Conservation (phyloP, 345 rosid genomes). For the Melaleuca quinquenervia region DNA sequence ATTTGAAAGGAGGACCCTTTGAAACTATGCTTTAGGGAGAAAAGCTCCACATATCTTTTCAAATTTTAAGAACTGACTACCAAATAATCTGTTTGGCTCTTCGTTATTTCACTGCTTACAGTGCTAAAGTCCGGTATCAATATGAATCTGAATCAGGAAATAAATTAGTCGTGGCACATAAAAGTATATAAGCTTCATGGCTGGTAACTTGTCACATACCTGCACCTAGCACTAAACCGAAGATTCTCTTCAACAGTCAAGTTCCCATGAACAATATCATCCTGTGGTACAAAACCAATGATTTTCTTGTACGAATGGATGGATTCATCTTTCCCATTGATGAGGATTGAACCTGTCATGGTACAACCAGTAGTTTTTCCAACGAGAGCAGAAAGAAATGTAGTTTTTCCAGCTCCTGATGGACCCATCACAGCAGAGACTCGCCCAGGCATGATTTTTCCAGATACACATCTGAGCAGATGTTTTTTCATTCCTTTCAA, state of each 20-base stretch:
- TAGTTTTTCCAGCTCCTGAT: constrained; percentile 92
- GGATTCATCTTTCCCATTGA: constrained; percentile 68
- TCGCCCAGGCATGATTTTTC: constrained; percentile 83
- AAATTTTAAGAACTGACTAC: background rate
- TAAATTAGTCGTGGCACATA: background rate
- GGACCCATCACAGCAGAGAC: constrained; percentile 99
- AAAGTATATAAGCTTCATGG: background rate
- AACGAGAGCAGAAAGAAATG: constrained; percentile 77
- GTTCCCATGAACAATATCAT: constrained; percentile 90
- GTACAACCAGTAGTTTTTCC: constrained; percentile 77
- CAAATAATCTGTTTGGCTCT: background rate
- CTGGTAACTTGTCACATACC: constrained; percentile 24
- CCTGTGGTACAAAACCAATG: constrained; percentile 89
- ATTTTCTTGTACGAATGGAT: constrained; percentile 69
- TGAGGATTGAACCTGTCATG: constrained; percentile 49
- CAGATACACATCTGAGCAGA: constrained; percentile 65
- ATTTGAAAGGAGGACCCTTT: background rate
- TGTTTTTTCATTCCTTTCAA: constrained; percentile 66
- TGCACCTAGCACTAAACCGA: constrained; percentile 82
- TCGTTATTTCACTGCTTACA: background rate
- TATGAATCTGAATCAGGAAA: background rate
- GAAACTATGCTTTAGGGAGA: background rate
- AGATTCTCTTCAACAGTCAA: constrained; percentile 92
- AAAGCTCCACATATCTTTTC: background rate
- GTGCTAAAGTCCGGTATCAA: background rate